A percentile compares a stretch with the other conserved stretches of the same genome.
Conservation (phyloP, 129 eudicot species). For the Escallonia rubra region DNA sequence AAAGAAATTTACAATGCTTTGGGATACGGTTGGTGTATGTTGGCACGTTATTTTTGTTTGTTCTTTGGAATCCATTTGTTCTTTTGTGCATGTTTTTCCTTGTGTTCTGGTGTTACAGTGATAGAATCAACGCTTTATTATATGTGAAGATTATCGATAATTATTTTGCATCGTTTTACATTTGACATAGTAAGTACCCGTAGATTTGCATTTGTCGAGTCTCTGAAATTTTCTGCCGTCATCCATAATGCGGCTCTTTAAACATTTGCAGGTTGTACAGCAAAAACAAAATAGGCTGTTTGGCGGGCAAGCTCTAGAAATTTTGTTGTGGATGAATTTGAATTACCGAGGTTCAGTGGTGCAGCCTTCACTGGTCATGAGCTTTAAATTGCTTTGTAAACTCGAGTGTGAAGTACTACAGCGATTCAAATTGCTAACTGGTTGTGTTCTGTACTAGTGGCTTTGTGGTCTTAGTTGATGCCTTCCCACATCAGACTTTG, state of each 20-base stretch:
- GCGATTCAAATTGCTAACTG: neutral
- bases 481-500: neutral
- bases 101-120: neutral
- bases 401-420: neutral
- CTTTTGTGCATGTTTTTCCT: no score
- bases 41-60: no score
- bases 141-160: neutral
- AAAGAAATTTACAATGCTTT: no score
- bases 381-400: slow-evolving; percentile 14
- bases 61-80: no score
- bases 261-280: slow-evolving; percentile 43
- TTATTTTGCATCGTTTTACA: slow-evolving; percentile 12
- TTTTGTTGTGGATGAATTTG: neutral
- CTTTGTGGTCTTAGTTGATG: neutral
- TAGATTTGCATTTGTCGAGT: neutral
- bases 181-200: neutral
- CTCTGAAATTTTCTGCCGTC: neutral
- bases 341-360: slow-evolving; percentile 16
- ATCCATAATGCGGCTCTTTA: neutral
- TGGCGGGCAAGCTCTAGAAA: slow-evolving; percentile 3
- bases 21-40: no score
- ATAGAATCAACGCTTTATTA: no score
- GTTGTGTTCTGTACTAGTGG: neutral
- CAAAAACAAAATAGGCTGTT: slow-evolving; percentile 25
- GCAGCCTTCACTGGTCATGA: slow-evolving; percentile 9